A percentile compares a stretch with the other conserved stretches of the same genome.
Evolutionary conservation across 2,329 filamentous ascomycete species (phyloP).

Genomic region (Aspergillus proliferans): DNA sequence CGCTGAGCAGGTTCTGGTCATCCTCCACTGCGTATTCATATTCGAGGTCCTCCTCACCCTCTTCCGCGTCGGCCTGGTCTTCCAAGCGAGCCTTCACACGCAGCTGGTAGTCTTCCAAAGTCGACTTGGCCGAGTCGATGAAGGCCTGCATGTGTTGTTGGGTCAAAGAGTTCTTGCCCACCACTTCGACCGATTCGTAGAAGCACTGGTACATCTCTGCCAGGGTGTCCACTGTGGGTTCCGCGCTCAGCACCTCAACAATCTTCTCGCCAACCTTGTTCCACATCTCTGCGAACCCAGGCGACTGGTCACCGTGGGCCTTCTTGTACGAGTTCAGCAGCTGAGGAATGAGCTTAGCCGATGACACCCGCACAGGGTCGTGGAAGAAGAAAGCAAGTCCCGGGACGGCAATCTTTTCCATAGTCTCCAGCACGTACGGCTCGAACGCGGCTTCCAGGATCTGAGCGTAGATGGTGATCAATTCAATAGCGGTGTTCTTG

Average conservation of each 20-base stretch:
- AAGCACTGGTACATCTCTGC: constrained; percentile 99
- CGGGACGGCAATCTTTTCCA: constrained; percentile 93
- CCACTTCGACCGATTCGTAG: constrained; percentile 93
- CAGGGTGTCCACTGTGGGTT: constrained; percentile 91
- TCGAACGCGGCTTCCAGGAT: constrained; percentile 91
- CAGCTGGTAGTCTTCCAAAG: constrained; percentile 86
- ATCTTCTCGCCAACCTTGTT: constrained; percentile 78
- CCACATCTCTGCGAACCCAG: constrained; percentile 78
- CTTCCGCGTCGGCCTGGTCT: constrained; percentile 75
- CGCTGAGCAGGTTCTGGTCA: constrained; percentile 89
- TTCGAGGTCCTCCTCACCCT: constrained; percentile 88
- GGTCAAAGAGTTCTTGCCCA: constrained; percentile 76
- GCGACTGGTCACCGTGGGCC: constrained; percentile 73
- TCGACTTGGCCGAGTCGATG: constrained; percentile 76
- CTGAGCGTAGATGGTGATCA: constrained; percentile 94
- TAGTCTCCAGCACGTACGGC: constrained; percentile 83
- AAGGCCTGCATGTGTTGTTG: constrained; percentile 76
- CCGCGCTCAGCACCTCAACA: constrained; percentile 84
- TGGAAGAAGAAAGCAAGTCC: constrained; percentile 98
- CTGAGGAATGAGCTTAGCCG: constrained; percentile 89
- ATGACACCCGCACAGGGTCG: constrained; percentile 90
- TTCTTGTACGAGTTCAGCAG: constrained; percentile 92
- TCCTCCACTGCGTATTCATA: constrained; percentile 89
- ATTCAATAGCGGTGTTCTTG: constrained; percentile 99
- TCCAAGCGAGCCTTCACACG: constrained; percentile 78